phyloP scores from a whole-genome alignment of 495 filamentous ascomycete species.

The Daldinia childiae region DNA sequence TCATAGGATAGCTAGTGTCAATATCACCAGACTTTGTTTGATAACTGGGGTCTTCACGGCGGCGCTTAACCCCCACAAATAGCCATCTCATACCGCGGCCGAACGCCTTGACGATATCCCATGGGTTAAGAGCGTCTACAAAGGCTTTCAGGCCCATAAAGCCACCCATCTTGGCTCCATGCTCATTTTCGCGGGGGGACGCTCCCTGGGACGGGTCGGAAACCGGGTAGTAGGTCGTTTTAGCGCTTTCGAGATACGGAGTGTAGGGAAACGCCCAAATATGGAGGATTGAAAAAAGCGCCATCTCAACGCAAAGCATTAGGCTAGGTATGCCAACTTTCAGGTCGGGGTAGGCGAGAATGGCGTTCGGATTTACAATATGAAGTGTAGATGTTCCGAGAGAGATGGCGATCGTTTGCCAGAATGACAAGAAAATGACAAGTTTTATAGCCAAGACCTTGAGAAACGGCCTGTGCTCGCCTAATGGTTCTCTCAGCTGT shows the following conservation, averaged over 20 bases:
- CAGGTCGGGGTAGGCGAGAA: slow-evolving; percentile 75
- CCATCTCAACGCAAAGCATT: slow-evolving; percentile 88
- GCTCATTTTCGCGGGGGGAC: slow-evolving; percentile 59
- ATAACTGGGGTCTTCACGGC: slow-evolving; percentile 58
- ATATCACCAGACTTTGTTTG: slow-evolving; percentile 43
- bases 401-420: slow-evolving; percentile 80
- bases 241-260: slow-evolving; percentile 64
- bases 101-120: slow-evolving; percentile 83
- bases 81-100: slow-evolving; percentile 83
- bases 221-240: slow-evolving; percentile 49
- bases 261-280: slow-evolving; percentile 84
- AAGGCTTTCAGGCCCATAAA: slow-evolving; percentile 70
- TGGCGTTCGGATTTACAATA: slow-evolving; percentile 67
- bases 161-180: slow-evolving; percentile 67
- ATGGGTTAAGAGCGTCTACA: slow-evolving; percentile 78
- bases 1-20: slow-evolving; percentile 48
- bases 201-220: slow-evolving; percentile 39
- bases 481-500: slow-evolving; percentile 74
- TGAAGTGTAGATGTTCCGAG: slow-evolving; percentile 70
- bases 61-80: slow-evolving; percentile 71
- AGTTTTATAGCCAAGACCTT: slow-evolving; percentile 91
- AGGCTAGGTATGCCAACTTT: slow-evolving; percentile 83
- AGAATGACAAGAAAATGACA: slow-evolving; percentile 95
- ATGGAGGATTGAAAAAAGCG: slow-evolving; percentile 80
- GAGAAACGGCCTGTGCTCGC: slow-evolving; percentile 76